phyloP scores from a whole-genome alignment of 345 rosid species.

The Salix viminalis region DNA sequence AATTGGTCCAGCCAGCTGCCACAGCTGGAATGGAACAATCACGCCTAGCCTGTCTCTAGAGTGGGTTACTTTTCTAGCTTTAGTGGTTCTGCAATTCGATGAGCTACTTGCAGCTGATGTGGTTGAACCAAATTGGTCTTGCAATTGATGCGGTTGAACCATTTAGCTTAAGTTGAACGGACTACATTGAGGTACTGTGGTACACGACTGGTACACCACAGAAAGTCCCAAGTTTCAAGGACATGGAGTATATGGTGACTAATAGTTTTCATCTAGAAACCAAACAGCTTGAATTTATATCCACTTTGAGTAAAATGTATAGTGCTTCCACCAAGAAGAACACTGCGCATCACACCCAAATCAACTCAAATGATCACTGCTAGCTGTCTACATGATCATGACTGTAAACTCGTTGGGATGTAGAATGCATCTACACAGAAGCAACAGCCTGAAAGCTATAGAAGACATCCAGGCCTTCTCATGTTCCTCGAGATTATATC shows the following conservation, averaged over 20 bases:
- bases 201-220: neutral
- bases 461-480: neutral
- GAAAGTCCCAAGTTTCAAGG: neutral
- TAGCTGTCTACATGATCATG: neutral
- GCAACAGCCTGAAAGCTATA: neutral
- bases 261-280: neutral
- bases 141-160: neutral
- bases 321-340: neutral
- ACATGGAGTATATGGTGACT: neutral
- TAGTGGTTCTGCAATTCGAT: neutral
- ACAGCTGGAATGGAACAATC: neutral
- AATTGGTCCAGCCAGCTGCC: neutral
- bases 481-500: neutral
- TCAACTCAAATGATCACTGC: neutral
- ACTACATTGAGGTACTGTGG: neutral
- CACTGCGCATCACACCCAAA: neutral
- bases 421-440: neutral
- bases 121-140: neutral
- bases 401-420: neutral
- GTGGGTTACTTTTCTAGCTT: neutral
- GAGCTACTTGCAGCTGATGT: neutral
- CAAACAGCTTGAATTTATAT: neutral
- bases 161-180: neutral
- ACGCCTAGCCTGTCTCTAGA: neutral
- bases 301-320: neutral